Evolutionary conservation across 2,329 filamentous ascomycete species (phyloP), one percentile per base, ranked within the genome.

Genomic region (Exophiala viscosa): DNA sequence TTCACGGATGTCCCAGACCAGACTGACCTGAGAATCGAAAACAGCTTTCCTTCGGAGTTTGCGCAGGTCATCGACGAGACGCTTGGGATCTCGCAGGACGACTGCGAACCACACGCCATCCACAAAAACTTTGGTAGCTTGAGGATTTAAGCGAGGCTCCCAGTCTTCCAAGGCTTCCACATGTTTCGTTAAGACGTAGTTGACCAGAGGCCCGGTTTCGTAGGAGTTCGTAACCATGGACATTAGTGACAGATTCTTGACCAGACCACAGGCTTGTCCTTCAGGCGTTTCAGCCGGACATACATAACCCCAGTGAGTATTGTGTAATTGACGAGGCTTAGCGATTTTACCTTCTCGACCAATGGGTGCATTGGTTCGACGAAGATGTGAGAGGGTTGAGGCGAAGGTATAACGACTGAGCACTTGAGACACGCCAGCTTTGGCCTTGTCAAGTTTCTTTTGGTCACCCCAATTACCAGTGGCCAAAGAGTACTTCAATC

Each of bases 381-480:
- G 86, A 73, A 99, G 81, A 85, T 99, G 95, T 14, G 93, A 99
- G 39, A 99, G 74, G 0, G 92, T 97, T 36, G 95, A 99, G 13
- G 93, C 85, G 67, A 96, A 99, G 0, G 95, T 97, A 70, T 97
- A 99, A 69, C 93, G 84, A 76, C 96, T 99, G 66, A 99, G 75
- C 73, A 99, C 95, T 73, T 99, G 93, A 43, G 92, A 97, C 42
- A 99, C 93, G 79, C 93, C 95, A 42, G 93, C 93, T 60, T 95
- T 97, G 1, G 91, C 89, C 63, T 87, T 92, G 64, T 88, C 88
- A 15, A 93, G 91, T 77, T 97, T 99, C 81, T 97, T 99, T 76
- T 99, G 93, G 62, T 99, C 93, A 66, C 93, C 95, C 95, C 93
- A 99, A 73, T 99, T 99, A 61, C 93, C 93, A 11, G 93, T 99